phyloP scores from a whole-genome alignment of 192 early-diverging fungal genomes.

The Coemansia sp. region DNA sequence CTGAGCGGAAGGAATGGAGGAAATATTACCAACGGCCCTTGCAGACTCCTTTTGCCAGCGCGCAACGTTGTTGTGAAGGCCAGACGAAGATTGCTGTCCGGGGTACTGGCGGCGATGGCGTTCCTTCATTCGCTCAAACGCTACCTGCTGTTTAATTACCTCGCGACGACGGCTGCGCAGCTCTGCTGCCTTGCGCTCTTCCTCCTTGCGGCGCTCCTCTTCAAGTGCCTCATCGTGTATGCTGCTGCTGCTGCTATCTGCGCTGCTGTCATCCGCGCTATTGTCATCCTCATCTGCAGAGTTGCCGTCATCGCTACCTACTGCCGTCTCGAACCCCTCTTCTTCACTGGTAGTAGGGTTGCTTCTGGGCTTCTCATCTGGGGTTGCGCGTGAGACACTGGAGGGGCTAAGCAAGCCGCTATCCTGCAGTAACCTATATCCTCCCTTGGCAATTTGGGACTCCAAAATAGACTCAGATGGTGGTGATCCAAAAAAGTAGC shows the following conservation, averaged over 20 bases:
- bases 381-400: constrained; percentile 16
- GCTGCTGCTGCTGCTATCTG: background rate
- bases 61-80: constrained; percentile 19
- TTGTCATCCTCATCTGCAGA: constrained; percentile 9
- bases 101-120: constrained; percentile 48
- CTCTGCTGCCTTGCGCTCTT: constrained; percentile 51
- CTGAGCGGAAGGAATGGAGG: background rate
- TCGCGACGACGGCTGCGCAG: constrained; percentile 50
- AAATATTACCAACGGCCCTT: constrained; percentile 7
- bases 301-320: constrained; percentile 11
- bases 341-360: background rate
- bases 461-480: constrained; percentile 17
- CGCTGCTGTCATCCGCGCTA: constrained; percentile 4
- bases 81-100: constrained; percentile 16
- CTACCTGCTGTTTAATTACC: constrained; percentile 54
- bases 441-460: background rate
- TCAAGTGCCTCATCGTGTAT: constrained; percentile 13
- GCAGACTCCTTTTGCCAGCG: constrained; percentile 48
- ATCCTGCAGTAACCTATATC: background rate
- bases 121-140: constrained; percentile 58
- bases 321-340: background rate
- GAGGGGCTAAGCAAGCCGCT: constrained; percentile 36
- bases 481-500: constrained; percentile 38
- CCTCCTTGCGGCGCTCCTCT: constrained; percentile 50
- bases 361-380: background rate